Percentiles rank a stretch among this genome's conserved stretches.
phyloP scores from a whole-genome alignment of 148 eudicot species.

The Rhododendron williamsianum region DNA sequence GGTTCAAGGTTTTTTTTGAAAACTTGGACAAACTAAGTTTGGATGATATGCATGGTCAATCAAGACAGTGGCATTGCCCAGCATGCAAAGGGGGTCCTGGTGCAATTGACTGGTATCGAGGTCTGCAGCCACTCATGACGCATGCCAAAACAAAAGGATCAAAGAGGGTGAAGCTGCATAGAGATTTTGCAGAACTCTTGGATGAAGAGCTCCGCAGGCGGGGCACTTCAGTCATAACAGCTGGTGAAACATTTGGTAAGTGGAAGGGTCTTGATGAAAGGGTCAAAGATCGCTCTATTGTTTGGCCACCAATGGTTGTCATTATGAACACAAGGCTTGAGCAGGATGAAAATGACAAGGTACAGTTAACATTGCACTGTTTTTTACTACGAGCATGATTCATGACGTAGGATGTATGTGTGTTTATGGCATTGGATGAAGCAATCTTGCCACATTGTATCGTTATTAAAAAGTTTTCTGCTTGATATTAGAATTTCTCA shows the following conservation, averaged over 20 bases:
- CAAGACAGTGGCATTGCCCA: constrained; percentile 81
- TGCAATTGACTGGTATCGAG: constrained; percentile 70
- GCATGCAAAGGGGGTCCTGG: constrained; percentile 85
- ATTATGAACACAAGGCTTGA: constrained; percentile 61
- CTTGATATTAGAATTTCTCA: background rate
- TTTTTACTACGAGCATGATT: background rate
- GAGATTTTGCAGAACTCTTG: constrained; percentile 54
- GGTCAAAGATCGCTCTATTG: constrained; percentile 43
- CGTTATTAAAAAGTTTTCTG: background rate
- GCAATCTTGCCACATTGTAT: background rate
- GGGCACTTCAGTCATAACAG: constrained; percentile 52
- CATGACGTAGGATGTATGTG: background rate
- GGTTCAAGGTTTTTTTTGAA: constrained; percentile 47
- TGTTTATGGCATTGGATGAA: background rate
- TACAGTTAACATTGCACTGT: constrained; percentile 10
- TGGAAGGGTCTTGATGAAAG: constrained; percentile 49
- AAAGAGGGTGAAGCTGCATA: constrained; percentile 54
- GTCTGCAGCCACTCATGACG: constrained; percentile 49
- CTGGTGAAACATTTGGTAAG: constrained; percentile 51
- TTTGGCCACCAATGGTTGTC: constrained; percentile 92
- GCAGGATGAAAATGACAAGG: constrained; percentile 58
- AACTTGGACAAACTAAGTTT: constrained; percentile 39
- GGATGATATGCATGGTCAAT: constrained; percentile 50
- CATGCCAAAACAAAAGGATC: constrained; percentile 73
- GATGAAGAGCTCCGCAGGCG: constrained; percentile 61